Evolutionary conservation across 1,284 basidiomycete genomes (phyloP), one percentile per base, ranked within the genome.

Genomic region (Lignosus rhinocerotis): DNA sequence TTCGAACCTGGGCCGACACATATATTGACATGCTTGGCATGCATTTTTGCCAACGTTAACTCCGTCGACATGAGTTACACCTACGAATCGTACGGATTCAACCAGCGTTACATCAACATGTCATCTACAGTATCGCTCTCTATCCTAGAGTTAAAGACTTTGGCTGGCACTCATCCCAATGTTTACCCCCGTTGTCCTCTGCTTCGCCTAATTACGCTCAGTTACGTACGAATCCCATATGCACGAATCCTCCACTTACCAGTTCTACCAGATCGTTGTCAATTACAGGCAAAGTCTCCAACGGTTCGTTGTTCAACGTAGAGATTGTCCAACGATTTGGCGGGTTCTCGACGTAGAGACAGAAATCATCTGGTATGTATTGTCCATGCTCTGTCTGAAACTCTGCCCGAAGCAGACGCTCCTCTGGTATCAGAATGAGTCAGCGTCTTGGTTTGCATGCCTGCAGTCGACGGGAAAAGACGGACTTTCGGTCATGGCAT

Each of bases 361-460:
- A 92, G 41, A 93, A 78, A 66, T 93, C 90, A 60, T 85, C 80
- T 0, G 91, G 90, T 2, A 93, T 78, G 67, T 88, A 82, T 16
- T 78, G 78, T 0, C 89, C 89, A 55, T 92, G 84, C 53, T 85
- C 83, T 2, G 76, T 75, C 62, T 89, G 88, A 72, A 93, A 93
- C n/a, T 79, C 78, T 49, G 81, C 79, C 44, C 91, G 80, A 10
- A 82, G 69, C 55, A 77, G 75, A 19, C 79, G 79, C 69, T 93
- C 91, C 74, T 90, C 90, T 93, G 69, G 17, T 2, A 9, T 2
- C 34, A 16, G 36, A 39, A 8, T 14, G n/a, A 5, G 12, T 39
- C 11, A 39, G 36, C 25, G 25, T 25, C 36, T 39, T n/a, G 36
- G n/a, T 8, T 14, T 39, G 14, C 34, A 36, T 36, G 9, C 14